Evolutionary conservation across 345 rosid species (phyloP).

Genomic region (Streptanthus diversifolius): DNA sequence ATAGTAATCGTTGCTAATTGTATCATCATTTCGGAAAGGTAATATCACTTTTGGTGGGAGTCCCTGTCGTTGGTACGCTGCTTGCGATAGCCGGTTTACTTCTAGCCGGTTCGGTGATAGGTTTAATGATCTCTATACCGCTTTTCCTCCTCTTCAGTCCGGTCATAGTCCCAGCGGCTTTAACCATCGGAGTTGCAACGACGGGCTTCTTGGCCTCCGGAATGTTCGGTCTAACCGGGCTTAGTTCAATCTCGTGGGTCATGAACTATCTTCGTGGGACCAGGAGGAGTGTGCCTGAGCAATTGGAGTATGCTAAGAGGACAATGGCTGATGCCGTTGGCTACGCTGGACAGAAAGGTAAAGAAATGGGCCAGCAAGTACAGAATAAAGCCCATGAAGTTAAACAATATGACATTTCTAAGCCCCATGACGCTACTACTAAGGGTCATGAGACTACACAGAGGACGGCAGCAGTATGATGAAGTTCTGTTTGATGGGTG

Average conservation of each 20-base stretch:
- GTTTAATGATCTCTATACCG: constrained; percentile 40
- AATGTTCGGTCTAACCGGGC: constrained; percentile 47
- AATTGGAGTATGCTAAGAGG: constrained; percentile 42
- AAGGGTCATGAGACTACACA: constrained; percentile 26
- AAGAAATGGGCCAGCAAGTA: constrained; percentile 46
- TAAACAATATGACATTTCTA: constrained; percentile 28
- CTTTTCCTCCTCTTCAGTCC: constrained; percentile 56
- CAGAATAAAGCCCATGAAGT: constrained; percentile 41
- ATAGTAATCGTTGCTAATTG: background rate
- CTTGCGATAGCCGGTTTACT: constrained; percentile 48
- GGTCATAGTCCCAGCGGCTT: constrained; percentile 55
- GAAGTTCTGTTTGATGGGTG: background rate
- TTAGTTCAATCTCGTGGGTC: constrained; percentile 51
- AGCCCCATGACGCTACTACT: constrained; percentile 21
- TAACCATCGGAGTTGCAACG: constrained; percentile 41
- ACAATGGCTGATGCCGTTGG: constrained; percentile 44
- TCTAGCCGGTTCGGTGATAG: constrained; percentile 41
- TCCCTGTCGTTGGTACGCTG: constrained; percentile 43
- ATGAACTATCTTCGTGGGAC: constrained; percentile 34
- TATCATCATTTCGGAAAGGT: background rate
- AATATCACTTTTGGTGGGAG: constrained; percentile 39
- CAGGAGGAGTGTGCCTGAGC: constrained; percentile 33
- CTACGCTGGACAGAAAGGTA: constrained; percentile 46
- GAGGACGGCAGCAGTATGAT: background rate
- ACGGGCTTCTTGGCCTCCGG: constrained; percentile 45